Base-by-base conservation (phyloP, 2,329 filamentous ascomycete species). In the Clathrospora elynae region DNA sequence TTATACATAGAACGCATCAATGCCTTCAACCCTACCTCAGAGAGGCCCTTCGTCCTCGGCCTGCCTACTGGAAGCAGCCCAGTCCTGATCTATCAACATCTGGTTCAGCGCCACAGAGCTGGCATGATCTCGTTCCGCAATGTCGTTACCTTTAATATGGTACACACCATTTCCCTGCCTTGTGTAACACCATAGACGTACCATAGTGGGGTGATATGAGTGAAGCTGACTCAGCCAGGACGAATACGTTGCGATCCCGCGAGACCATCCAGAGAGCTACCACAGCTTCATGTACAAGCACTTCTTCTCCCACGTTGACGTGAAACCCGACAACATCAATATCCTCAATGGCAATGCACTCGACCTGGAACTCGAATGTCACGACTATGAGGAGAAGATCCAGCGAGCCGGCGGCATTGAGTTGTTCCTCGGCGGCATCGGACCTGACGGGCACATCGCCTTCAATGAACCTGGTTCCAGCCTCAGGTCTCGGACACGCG, bases 201-300 rank as follows among this genome's bases (percentile, higher is more conserved):
- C 23, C 49, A 62, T 61, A 55, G 34, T 51, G 46, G 46, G 49
- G 46, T 48, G 31, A 35, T 39, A 39, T 35, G 40, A 29, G 33
- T 36, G 36, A 39, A 33, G 42, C 64, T 68, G 51, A 68, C 51
- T 32, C 23, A 19, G 37, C 23, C 55, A 87, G 84, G 89, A 95
- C 72, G 89, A 95, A 73, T 95, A 95, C 63, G 87, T 93, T 55
- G 87, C 86, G 43, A 81, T 95, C 51, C 85, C 88, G 22, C 83
- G 87, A 61, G 87, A 91, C 59, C 88, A 95, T 67, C 84, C 88
- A 9, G 85, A 93, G 69, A 90, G 85, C 61, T 95, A 95, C 73
- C 89, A 95, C 75, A 88, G 85, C 54, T 95, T 93, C 76, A 93
- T 95, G 89, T 95, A 90, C 81, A 88, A 87, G 72, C 80, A 93